Evolutionary conservation across 2,329 filamentous ascomycete species (phyloP).

Genomic region (Orbilia blumenaviensis): DNA sequence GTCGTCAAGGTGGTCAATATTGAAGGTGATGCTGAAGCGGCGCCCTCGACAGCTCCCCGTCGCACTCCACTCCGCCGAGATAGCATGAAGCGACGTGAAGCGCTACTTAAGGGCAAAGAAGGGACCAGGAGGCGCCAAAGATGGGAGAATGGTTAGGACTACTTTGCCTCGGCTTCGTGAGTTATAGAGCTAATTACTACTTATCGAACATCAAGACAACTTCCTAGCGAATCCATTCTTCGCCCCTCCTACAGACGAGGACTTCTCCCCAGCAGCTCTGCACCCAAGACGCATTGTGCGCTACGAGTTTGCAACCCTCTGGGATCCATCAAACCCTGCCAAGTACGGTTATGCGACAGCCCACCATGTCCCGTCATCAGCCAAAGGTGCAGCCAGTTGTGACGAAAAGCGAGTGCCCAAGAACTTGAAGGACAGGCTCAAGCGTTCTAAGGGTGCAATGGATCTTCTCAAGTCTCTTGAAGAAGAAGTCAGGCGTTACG

Average conservation of each 20-base stretch:
- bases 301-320: conserved; percentile 86
- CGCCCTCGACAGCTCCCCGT: neutral
- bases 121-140: conserved; percentile 84
- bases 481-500: conserved; percentile 73
- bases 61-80: conserved; percentile 47
- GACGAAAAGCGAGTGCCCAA: conserved; percentile 73
- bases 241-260: conserved; percentile 79
- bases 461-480: conserved; percentile 84
- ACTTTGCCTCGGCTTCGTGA: conserved; percentile 12
- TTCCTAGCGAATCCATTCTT: conserved; percentile 86
- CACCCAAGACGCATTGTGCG: conserved; percentile 80
- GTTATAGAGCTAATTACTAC: conserved; percentile 5
- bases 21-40: conserved; percentile 7
- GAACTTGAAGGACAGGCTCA: conserved; percentile 81
- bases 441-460: conserved; percentile 77
- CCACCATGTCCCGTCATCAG: conserved; percentile 59
- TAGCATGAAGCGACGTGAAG: conserved; percentile 72
- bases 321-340: conserved; percentile 71
- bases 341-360: conserved; percentile 60
- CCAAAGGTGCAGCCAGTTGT: conserved; percentile 62
- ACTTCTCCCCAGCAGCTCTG: conserved; percentile 85
- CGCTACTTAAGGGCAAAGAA: conserved; percentile 86
- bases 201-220: conserved; percentile 69
- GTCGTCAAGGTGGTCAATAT: conserved; percentile 33
- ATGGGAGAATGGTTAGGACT: conserved; percentile 84